Evolutionary conservation across 108 stramenopile species (phyloP).

Genomic region (Pseudonitzschia pungens): DNA sequence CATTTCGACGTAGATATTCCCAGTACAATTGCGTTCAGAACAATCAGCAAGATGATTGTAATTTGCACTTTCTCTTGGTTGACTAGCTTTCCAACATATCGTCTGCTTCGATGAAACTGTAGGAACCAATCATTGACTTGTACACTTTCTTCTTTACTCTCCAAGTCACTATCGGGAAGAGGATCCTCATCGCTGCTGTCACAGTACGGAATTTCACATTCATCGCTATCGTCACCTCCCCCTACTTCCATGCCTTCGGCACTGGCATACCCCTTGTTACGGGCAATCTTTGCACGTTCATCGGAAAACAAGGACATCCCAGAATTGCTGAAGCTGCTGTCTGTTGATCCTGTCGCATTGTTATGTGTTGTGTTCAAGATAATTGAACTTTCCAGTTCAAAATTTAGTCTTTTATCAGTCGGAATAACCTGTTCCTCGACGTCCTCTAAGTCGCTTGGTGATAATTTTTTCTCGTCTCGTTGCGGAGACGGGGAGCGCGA

Average conservation of each 20-base stretch:
- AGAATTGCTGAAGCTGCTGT: neutral
- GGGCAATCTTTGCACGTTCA: neutral
- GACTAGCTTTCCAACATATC: conserved; percentile 40
- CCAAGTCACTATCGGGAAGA: too few species aligned
- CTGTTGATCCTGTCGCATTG: neutral
- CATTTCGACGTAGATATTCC: conserved; percentile 73
- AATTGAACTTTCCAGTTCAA: too few species aligned
- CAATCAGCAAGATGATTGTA: conserved; percentile 52
- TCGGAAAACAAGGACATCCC: neutral
- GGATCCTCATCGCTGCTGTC: too few species aligned
- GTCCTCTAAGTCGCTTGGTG: neutral
- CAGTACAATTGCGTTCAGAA: conserved; percentile 68
- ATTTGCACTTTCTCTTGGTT: conserved; percentile 55
- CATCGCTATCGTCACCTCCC: too few species aligned
- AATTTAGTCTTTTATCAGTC: too few species aligned
- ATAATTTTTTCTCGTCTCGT: neutral
- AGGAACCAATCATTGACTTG: neutral
- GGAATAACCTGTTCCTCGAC: neutral
- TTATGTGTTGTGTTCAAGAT: too few species aligned
- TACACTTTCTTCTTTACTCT: neutral
- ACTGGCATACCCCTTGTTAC: neutral
- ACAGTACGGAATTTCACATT: too few species aligned
- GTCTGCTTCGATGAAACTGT: conserved; percentile 17
- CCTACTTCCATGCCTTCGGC: neutral
- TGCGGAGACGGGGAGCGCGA: neutral